phyloP scores from a whole-genome alignment of 495 filamentous ascomycete species.

The Sphaerosporella brunnea region DNA sequence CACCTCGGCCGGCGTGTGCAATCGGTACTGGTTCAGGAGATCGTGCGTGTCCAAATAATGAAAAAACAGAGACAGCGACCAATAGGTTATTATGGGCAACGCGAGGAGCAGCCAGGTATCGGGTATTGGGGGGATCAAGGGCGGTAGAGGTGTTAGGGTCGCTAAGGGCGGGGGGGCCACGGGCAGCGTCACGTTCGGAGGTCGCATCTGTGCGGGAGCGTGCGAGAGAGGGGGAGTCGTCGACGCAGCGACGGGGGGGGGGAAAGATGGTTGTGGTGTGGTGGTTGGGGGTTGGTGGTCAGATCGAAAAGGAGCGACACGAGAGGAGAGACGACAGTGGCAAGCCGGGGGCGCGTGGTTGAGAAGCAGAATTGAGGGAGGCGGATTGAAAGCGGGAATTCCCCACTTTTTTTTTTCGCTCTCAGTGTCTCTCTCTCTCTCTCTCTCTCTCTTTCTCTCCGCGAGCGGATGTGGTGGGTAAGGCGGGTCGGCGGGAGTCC shows the following conservation, averaged over 20 bases:
- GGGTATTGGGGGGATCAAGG: constrained; percentile 58
- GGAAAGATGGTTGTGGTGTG: background rate
- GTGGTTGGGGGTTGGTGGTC: background rate
- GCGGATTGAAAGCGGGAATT: no score
- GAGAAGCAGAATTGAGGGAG: no score
- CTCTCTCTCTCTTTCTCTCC: no score
- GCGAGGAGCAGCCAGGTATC: constrained; percentile 60
- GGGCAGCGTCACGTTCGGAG: background rate
- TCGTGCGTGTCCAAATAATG: constrained; percentile 67
- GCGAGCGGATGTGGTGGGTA: no score
- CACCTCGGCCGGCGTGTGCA: constrained; percentile 84
- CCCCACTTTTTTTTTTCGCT: no score
- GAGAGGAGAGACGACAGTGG: no score
- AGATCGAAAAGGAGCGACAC: constrained; percentile 2
- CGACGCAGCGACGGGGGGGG: no score
- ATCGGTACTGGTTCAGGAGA: constrained; percentile 66
- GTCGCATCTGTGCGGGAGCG: no score
- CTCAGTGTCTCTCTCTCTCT: no score
- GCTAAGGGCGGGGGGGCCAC: constrained; percentile 42
- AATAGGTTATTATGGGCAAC: constrained; percentile 72
- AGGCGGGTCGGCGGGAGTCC: no score
- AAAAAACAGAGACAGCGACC: constrained; percentile 71
- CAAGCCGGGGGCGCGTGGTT: no score
- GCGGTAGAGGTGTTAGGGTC: constrained; percentile 44
- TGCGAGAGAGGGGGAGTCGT: no score